Conservation (phyloP, 345 rosid genomes). For the Eucalyptus curtisii region DNA sequence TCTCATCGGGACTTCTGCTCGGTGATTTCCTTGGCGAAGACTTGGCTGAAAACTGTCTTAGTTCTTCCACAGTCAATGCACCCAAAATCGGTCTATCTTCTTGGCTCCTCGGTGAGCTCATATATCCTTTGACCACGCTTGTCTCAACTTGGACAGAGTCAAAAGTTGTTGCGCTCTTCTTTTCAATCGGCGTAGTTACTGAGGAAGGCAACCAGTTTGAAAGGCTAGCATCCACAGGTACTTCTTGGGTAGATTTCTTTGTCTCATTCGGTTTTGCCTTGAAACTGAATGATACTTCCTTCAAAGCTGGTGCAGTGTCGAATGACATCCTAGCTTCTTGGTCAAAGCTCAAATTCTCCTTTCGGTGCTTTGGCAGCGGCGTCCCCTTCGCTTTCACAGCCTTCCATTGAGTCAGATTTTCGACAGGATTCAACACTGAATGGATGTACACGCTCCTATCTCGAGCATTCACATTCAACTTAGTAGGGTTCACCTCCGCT, state of each 20-base stretch:
- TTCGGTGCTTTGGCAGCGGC: slow-evolving; percentile 31
- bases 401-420: slow-evolving; percentile 92
- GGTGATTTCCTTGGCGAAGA: slow-evolving; percentile 81
- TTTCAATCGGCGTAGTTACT: slow-evolving; percentile 33
- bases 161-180: slow-evolving; percentile 7
- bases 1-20: slow-evolving; percentile 24
- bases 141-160: slow-evolving; percentile 23
- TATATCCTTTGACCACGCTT: slow-evolving; percentile 31
- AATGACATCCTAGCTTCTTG: slow-evolving; percentile 18
- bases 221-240: slow-evolving; percentile 79
- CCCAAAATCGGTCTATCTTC: slow-evolving; percentile 89
- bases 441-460: slow-evolving; percentile 41
- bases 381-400: slow-evolving; percentile 50
- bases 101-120: slow-evolving; percentile 24
- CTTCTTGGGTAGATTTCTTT: slow-evolving; percentile 29
- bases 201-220: slow-evolving; percentile 79
- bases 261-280: slow-evolving; percentile 20
- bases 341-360: slow-evolving; percentile 50
- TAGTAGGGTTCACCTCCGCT: slow-evolving; percentile 10
- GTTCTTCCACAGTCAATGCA: slow-evolving; percentile 75
- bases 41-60: slow-evolving; percentile 60
- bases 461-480: slow-evolving; percentile 16
- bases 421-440: slow-evolving; percentile 76
- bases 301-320: slow-evolving; percentile 10
- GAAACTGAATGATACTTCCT: slow-evolving; percentile 26